Conservation (phyloP, 73 alveolate species). For the Paramecium sonneborni region DNA sequence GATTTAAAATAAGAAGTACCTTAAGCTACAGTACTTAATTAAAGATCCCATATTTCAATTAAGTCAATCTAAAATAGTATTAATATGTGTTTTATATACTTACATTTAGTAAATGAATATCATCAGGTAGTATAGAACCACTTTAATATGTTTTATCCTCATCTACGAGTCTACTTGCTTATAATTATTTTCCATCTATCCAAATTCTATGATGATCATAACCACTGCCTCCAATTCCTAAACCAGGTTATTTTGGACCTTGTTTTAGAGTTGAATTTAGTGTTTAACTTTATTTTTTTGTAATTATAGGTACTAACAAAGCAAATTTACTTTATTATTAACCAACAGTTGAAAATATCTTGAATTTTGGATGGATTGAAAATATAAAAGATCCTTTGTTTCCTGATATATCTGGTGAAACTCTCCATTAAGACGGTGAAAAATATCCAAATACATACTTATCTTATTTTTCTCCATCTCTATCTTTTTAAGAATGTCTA, state of each 20-base stretch:
- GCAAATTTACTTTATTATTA: slow-evolving; percentile 36
- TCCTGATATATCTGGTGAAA: slow-evolving; percentile 48
- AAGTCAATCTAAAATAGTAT: slow-evolving; percentile 21
- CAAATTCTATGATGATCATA: slow-evolving; percentile 47
- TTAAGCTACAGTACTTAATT: background rate
- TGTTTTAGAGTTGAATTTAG: background rate
- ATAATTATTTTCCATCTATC: slow-evolving; percentile 43
- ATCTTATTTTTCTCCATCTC: background rate
- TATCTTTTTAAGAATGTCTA: background rate
- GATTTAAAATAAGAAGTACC: slow-evolving; percentile 46
- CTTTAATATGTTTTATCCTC: slow-evolving; percentile 43
- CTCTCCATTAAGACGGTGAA: slow-evolving; percentile 22
- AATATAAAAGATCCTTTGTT: background rate
- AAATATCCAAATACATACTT: slow-evolving; percentile 4
- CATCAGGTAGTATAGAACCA: background rate
- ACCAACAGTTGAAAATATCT: slow-evolving; percentile 14
- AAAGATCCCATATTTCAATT: slow-evolving; percentile 24
- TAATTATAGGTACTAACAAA: slow-evolving; percentile 13
- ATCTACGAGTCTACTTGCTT: slow-evolving; percentile 18
- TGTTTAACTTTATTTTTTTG: background rate
- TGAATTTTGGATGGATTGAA: slow-evolving; percentile 14
- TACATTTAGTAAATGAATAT: background rate
- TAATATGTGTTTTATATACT: background rate
- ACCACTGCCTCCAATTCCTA: slow-evolving; percentile 60
- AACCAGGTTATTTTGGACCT: slow-evolving; percentile 35